phyloP scores from a whole-genome alignment of 768 basidiomycete species.

The Boletus edulis region DNA sequence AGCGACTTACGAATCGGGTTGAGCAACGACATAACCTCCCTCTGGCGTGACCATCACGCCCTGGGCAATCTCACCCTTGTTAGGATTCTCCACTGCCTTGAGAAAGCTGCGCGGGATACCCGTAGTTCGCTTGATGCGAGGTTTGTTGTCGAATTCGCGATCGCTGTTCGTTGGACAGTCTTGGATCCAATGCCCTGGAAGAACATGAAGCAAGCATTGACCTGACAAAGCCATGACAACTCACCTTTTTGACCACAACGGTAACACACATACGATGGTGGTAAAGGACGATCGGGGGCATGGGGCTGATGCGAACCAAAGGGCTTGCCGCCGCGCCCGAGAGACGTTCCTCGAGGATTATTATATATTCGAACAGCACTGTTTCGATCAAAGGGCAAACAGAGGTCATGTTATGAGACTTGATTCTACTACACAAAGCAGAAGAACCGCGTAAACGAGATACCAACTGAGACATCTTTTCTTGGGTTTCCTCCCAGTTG shows the following conservation, averaged over 20 bases:
- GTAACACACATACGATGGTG: slow-evolving; percentile 96
- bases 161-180: slow-evolving; percentile 98
- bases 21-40: slow-evolving; percentile 95
- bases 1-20: slow-evolving; percentile 85
- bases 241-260: slow-evolving; percentile 97
- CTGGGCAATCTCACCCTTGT: slow-evolving; percentile 63
- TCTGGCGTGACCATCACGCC: slow-evolving; percentile 99
- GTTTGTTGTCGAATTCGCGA: slow-evolving; percentile 89
- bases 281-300: slow-evolving; percentile 74
- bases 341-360: slow-evolving; percentile 64
- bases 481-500: slow-evolving; percentile 98
- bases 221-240: slow-evolving; percentile 9
- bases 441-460: slow-evolving; percentile 53
- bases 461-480: slow-evolving; percentile 99
- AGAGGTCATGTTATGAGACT: slow-evolving; percentile 69
- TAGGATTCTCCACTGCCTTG: slow-evolving; percentile 90
- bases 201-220: slow-evolving; percentile 3
- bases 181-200: slow-evolving; percentile 96
- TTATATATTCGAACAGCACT: slow-evolving; percentile 69
- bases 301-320: slow-evolving; percentile 43
- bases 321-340: slow-evolving; percentile 58
- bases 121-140: slow-evolving; percentile 95
- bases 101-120: slow-evolving; percentile 98
- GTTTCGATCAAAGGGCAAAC: slow-evolving; percentile 35
- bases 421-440: slow-evolving; percentile 62